These are phyloP conservation scores for Candida krabiensis DNA, from an alignment of 805 yeast species.

Conservation along the genomic window DNA sequence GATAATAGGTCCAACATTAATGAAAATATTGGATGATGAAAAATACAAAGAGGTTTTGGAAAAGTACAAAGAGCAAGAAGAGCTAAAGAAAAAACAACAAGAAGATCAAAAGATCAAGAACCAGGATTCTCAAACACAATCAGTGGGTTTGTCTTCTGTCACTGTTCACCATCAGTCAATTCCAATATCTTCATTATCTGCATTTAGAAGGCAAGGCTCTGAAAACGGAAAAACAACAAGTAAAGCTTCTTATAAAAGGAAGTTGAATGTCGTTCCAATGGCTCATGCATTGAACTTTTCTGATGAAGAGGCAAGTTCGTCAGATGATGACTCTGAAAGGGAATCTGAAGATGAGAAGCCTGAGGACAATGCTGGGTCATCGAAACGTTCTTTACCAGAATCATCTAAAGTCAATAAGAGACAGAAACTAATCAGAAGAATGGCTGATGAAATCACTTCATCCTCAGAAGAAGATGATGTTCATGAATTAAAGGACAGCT, in stretches of 20 bases:
- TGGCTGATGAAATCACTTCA: constrained; percentile 14
- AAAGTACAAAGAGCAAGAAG: constrained; percentile 33
- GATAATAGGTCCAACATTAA: constrained; percentile 65
- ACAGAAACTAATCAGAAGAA: constrained; percentile 9
- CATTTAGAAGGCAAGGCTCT: constrained; percentile 45
- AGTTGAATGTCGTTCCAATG: constrained; percentile 44
- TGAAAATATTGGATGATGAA: constrained; percentile 58
- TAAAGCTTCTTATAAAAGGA: constrained; percentile 16
- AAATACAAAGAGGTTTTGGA: constrained; percentile 51
- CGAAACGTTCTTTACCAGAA: constrained; percentile 1
- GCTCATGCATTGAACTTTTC: constrained; percentile 53
- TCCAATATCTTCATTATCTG: constrained; percentile 20
- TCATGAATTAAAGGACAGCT: constrained; percentile 8
- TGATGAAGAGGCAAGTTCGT: constrained; percentile 30
- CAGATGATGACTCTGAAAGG: constrained; percentile 24
- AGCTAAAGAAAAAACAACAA: constrained; percentile 15
- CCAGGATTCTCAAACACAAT: constrained; percentile 5
- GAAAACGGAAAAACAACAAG: constrained; percentile 56
- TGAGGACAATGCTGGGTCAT: constrained; percentile 23
- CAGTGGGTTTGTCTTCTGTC: constrained; percentile 17
- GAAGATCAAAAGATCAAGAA: constrained; percentile 13
- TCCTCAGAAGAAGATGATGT: constrained; percentile 24
- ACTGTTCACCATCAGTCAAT: constrained; percentile 24
- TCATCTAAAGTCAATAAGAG: constrained; percentile 3
- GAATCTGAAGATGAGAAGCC: constrained; percentile 21